phyloP scores from a whole-genome alignment of 73 alveolate species.

The Paramecium tetraurelia region DNA sequence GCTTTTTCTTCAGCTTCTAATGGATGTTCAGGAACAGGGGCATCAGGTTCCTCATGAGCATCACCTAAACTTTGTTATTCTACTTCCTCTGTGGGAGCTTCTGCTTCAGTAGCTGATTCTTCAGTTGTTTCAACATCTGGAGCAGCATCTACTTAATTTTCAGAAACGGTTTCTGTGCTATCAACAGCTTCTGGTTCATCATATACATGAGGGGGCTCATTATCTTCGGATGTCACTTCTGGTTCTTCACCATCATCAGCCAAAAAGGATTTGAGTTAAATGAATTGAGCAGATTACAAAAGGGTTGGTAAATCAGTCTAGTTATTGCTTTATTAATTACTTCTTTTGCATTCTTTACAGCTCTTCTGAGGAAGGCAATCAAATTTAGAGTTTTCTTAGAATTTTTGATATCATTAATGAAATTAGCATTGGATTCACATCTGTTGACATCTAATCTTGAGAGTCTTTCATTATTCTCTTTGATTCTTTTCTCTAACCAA shows the following conservation, averaged over 20 bases:
- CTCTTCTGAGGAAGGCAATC: constrained; percentile 14
- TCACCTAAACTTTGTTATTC: neutral
- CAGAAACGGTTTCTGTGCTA: neutral
- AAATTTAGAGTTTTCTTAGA: neutral
- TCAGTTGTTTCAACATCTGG: neutral
- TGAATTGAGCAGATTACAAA: constrained; percentile 4
- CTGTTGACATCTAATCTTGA: constrained; percentile 3
- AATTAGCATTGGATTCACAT: constrained; percentile 45
- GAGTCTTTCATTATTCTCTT: constrained; percentile 10
- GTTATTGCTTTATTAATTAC: neutral
- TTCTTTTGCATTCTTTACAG: constrained; percentile 6
- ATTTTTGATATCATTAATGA: neutral
- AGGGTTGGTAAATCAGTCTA: constrained; percentile 31
- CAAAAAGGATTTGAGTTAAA: neutral
- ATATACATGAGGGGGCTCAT: neutral
- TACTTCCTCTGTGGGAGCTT: neutral
- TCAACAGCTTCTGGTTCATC: neutral
- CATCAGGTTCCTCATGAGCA: neutral
- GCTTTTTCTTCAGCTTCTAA: neutral
- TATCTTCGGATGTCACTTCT: neutral
- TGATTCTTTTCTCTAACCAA: constrained; percentile 34
- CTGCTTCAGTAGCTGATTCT: neutral
- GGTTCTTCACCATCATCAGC: constrained; percentile 23
- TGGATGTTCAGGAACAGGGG: neutral
- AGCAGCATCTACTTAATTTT: neutral